Percentiles rank a stretch among this genome's conserved stretches.
phyloP scores from a whole-genome alignment of 371 early-diverging fungal genomes.

The Rhizopus sp. region DNA sequence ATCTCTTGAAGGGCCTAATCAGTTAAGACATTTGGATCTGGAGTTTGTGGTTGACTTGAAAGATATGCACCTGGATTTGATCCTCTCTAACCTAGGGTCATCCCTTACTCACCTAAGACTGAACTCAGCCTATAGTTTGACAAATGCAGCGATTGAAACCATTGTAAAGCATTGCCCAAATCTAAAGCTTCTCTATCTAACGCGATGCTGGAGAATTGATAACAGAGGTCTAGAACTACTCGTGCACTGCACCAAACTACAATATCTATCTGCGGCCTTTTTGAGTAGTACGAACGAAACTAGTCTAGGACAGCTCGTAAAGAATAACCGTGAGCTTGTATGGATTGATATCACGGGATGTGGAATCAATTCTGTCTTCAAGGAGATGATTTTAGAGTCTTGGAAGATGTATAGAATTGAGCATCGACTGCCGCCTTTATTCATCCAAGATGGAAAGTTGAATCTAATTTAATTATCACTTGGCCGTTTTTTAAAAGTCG shows the following conservation, averaged over 20 bases:
- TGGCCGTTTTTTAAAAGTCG: no score
- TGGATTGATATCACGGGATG: constrained; percentile 46
- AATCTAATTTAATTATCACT: constrained; percentile 25
- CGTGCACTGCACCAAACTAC: constrained; percentile 20
- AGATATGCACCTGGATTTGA: constrained; percentile 8
- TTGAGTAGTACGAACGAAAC: constrained; percentile 31
- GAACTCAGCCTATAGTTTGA: constrained; percentile 36
- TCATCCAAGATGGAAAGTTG: constrained; percentile 29
- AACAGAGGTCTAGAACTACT: constrained; percentile 21
- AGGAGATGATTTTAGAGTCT: constrained; percentile 23
- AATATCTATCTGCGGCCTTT: constrained; percentile 37
- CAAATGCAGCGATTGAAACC: constrained; percentile 19
- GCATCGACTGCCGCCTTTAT: constrained; percentile 17
- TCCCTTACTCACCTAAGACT: constrained; percentile 35
- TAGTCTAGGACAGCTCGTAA: constrained; percentile 25
- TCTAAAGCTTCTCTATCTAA: constrained; percentile 33
- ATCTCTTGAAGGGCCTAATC: not conserved
- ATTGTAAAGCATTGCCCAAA: constrained; percentile 33
- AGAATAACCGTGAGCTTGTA: constrained; percentile 12
- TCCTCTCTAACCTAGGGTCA: constrained; percentile 18
- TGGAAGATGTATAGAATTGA: constrained; percentile 25
- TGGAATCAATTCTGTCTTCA: constrained; percentile 38
- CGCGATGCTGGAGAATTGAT: constrained; percentile 44
- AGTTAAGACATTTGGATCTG: constrained; percentile 18
- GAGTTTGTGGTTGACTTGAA: constrained; percentile 14